Conservation (phyloP, 164 flowering plant genomes). For the Amborella trichopoda region DNA sequence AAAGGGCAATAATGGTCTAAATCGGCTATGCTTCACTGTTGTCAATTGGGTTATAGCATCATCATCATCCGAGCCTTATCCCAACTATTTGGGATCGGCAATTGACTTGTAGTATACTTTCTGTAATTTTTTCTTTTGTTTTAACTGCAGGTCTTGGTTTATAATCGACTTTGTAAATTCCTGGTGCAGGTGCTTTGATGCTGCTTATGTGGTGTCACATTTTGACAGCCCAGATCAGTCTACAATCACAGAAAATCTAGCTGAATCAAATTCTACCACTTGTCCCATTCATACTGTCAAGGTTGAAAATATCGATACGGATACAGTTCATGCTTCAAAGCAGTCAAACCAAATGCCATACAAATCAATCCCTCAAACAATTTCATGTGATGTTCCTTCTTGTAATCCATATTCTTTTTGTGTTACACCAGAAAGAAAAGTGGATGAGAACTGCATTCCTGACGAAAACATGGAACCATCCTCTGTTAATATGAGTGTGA, state of each 20-base stretch:
- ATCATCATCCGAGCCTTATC: too few relatives aligned
- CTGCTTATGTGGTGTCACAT: conserved; percentile 10
- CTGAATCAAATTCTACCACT: conserved; percentile 3
- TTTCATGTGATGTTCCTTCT: conserved; percentile 13
- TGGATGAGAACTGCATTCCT: conserved; percentile 4
- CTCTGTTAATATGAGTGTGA: conserved; percentile 51
- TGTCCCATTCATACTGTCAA: conserved; percentile 21
- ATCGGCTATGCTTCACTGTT: not conserved
- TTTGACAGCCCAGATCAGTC: conserved; percentile 26
- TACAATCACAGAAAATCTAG: conserved; percentile 43
- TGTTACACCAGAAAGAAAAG: conserved; percentile 43
- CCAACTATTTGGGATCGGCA: too few relatives aligned
- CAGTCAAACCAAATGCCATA: conserved; percentile 20
- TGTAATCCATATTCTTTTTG: conserved; percentile 7
- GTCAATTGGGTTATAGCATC: not conserved
- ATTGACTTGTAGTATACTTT: not conserved
- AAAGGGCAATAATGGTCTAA: not conserved
- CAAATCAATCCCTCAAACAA: conserved; percentile 12
- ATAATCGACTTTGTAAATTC: not conserved
- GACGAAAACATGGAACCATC: conserved; percentile 38
- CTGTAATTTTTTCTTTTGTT: not conserved
- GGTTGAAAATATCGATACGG: conserved; percentile 29
- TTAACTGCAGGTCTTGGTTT: not conserved
- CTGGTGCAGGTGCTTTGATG: conserved; percentile 31
- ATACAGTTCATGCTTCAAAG: conserved; percentile 20